phyloP scores from a whole-genome alignment of 2,329 filamentous ascomycete genomes.

The Hypoxylon sp. region DNA sequence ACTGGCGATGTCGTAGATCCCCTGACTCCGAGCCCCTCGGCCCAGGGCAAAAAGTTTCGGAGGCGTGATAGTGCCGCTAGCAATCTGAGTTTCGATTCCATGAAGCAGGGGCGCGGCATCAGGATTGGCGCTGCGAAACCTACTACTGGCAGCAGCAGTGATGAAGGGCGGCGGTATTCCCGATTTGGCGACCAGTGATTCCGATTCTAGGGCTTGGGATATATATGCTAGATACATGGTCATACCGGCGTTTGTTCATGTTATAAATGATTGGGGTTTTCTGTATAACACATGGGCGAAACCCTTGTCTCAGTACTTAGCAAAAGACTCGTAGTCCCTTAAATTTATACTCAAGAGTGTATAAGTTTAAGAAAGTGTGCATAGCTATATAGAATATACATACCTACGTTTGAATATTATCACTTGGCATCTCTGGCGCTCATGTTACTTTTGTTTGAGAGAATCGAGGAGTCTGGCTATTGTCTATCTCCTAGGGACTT shows the following conservation, averaged over 20 bases:
- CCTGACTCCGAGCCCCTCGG: slow-evolving; percentile 30
- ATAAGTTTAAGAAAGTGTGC: too few species aligned
- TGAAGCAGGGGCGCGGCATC: slow-evolving; percentile 51
- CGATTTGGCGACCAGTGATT: slow-evolving; percentile 1
- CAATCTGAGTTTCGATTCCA: slow-evolving; percentile 53
- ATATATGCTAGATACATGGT: slow-evolving; percentile 10
- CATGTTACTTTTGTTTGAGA: too few species aligned
- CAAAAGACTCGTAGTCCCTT: not conserved
- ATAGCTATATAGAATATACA: too few species aligned
- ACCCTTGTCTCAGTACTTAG: not conserved
- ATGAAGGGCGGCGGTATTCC: slow-evolving; percentile 33
- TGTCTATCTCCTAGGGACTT: too few species aligned
- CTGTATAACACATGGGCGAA: too few species aligned
- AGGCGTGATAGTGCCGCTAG: slow-evolving; percentile 46
- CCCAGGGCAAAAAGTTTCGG: slow-evolving; percentile 27
- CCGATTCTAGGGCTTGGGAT: not conserved
- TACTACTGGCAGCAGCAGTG: slow-evolving; percentile 44
- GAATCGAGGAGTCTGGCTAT: too few species aligned
- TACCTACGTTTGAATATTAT: too few species aligned
- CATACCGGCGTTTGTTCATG: slow-evolving; percentile 21
- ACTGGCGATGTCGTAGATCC: slow-evolving; percentile 18
- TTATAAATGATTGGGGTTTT: too few species aligned
- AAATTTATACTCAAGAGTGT: not conserved
- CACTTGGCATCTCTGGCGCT: too few species aligned
- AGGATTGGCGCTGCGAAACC: slow-evolving; percentile 51